A percentile compares a stretch with the other conserved stretches of the same genome.
Evolutionary conservation across 2,329 filamentous ascomycete genomes (phyloP).

Genomic region (Lasiodiplodia gonubiensis): DNA sequence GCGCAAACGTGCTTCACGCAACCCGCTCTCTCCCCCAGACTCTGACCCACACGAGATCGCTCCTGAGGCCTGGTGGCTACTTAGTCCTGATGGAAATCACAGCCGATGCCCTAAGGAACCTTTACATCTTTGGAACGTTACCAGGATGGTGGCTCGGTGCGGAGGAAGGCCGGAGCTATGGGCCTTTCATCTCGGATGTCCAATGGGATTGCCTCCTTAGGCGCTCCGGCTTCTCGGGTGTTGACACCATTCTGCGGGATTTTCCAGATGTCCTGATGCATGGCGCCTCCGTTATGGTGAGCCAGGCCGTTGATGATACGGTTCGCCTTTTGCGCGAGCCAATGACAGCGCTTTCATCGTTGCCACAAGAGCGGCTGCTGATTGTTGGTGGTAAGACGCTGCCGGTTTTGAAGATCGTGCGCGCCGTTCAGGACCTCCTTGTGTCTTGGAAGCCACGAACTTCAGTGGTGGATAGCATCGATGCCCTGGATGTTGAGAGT

Average conservation of each 20-base stretch:
- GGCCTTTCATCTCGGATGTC: slow-evolving; percentile 32
- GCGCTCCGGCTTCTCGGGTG: not conserved
- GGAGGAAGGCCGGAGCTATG: slow-evolving; percentile 38
- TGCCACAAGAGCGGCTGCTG: not conserved
- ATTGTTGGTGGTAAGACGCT: not conserved
- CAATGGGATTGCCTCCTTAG: slow-evolving; percentile 9
- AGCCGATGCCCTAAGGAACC: not conserved
- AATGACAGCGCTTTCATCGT: not conserved
- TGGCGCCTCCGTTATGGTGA: slow-evolving; percentile 28
- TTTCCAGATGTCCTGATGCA: not conserved
- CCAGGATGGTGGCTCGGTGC: slow-evolving; percentile 45
- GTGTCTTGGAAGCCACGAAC: not conserved
- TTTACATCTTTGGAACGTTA: slow-evolving; percentile 30
- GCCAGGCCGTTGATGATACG: slow-evolving; percentile 32
- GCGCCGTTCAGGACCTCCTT: not conserved
- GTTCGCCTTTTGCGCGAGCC: slow-evolving; percentile 31
- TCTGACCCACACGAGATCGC: not conserved
- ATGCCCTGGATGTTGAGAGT: not conserved
- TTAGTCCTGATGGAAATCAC: slow-evolving; percentile 45
- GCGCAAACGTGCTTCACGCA: slow-evolving; percentile 32
- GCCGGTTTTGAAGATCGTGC: slow-evolving; percentile 9
- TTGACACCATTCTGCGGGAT: not conserved
- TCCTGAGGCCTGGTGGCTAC: slow-evolving; percentile 12
- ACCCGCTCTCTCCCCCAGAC: slow-evolving; percentile 31
- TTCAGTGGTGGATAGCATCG: not conserved